Base-by-base conservation (phyloP, 1,284 basidiomycete species). In the Hypsizygus ulmarius region DNA sequence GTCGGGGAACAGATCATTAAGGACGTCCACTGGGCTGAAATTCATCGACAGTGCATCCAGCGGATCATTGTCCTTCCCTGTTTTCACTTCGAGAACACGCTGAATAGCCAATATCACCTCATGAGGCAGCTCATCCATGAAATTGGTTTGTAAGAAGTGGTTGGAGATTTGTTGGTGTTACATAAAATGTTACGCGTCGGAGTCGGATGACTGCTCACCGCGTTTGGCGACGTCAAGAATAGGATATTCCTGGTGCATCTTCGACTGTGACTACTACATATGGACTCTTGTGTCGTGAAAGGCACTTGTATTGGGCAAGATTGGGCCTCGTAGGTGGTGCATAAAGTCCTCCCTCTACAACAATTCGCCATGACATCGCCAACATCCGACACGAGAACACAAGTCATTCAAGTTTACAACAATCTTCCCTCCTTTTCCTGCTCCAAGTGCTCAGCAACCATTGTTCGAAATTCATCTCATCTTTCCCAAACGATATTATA, bases 1-100 rank as follows among this genome's bases (percentile, higher is more conserved):
- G 64, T 90, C 75, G 1, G 87, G 88, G 58, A 92, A 87, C 56
- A 87, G 77, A 36, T 74, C 72, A 55, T 92, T 92, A 47, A 92
- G 68, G 7, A 83, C 71, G 41, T 77, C 68, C 6, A 81, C 67
- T 0, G 81, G 69, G 57, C 72, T 75, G 64, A 90, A 87, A 40
- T 77, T 71, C 39, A 73, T 73, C 0, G 79, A 74, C 41, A 86
- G 66, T 25, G 68, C 71, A 56, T 87, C 83, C 7, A 87, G 66
- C 28, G 77, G 74, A 59, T 86, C 82, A 0, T 53, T 53, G 27
- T 72, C 71, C 10, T 71, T 60, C 1, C 65, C 69, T 3, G 70
- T 58, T 38, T 78, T 68, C 15, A 80, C 57, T 44, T 87, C 77
- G 3, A 90, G 71, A 40, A 87, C 75, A 51, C 81, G 78, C 57